Evolutionary conservation across 2,329 filamentous ascomycete species (phyloP), one percentile per base, ranked within the genome.

Genomic region (Phialemoniopsis sp.): DNA sequence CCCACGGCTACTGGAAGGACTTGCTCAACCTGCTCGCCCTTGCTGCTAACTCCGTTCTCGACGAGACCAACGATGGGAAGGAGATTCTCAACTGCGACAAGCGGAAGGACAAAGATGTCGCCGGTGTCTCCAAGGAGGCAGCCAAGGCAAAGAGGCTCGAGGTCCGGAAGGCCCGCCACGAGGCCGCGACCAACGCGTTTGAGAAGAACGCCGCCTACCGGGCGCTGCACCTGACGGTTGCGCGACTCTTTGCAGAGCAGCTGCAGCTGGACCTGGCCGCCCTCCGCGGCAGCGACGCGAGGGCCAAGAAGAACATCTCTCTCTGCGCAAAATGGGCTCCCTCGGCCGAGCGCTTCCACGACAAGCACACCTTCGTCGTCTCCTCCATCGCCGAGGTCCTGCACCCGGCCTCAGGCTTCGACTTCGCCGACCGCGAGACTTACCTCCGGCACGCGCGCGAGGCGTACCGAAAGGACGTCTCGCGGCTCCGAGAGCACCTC

Each of bases 1-100:
- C 78, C 5, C 78, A 81, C 37, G 76, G 78, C 1, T 81, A 80
- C 55, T 82, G 76, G 75, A 80, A 81, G 46, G 76, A 81, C 49
- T 57, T 80, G 4, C 57, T 80, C 3, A 81, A 80, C 46, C 62
- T 81, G 3, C 60, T 81, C 1, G 70, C 65, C 1, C 60, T 82
- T 3, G 67, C 68, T 1, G 70, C 64, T 17, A 69, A 75, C 37
- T 58, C 62, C 16, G 59, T 70, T 50, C 62, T 81, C 12, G 55
- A 62, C 13, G 59, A 60, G 6, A 50, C 66, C 12, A 58, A 59
- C 3, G 47, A 72, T 19, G 67, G 67, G 3, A 47, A 46, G 2
- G 51, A 59, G 1, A 48, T 75, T 5, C 53, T 75, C 14, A 71
- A 70, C 38, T 54, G 58, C 6, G 50, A 62, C 14, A 46, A 56